These are phyloP conservation scores for Manihot esculenta DNA, from an alignment of 441 rosid species.

Conservation along the genomic window DNA sequence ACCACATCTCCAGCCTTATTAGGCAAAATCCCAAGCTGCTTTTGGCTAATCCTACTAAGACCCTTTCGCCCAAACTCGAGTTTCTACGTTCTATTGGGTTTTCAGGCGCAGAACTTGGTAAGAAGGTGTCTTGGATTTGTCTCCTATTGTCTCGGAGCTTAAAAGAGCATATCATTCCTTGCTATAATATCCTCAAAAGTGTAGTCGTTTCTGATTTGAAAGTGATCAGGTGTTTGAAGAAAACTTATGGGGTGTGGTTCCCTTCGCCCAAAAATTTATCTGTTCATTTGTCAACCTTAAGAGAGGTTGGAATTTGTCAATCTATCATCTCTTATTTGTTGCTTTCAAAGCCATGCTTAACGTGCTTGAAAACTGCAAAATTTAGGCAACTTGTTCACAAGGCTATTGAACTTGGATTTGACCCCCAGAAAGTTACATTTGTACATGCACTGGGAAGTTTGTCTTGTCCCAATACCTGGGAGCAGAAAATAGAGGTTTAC, in stretches of 20 bases:
- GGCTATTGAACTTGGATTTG: constrained; percentile 25
- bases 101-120: constrained; percentile 20
- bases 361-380: neutral
- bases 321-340: constrained; percentile 6
- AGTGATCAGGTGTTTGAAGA: constrained; percentile 1
- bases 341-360: neutral
- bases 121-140: constrained; percentile 8
- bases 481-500: constrained; percentile 17
- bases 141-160: constrained; percentile 22
- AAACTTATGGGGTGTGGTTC: neutral
- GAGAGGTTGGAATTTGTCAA: no score
- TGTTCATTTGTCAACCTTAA: neutral
- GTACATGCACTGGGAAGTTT: neutral
- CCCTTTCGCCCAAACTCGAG: constrained; percentile 34
- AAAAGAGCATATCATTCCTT: constrained; percentile 25
- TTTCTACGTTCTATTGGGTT: constrained; percentile 34
- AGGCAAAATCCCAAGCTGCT: constrained; percentile 21
- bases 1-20: constrained; percentile 24
- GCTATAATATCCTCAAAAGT: constrained; percentile 17
- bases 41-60: constrained; percentile 16
- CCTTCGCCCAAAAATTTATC: neutral
- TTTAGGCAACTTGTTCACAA: constrained; percentile 13
- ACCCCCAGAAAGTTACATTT: constrained; percentile 15
- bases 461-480: constrained; percentile 13
- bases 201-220: constrained; percentile 22